Percentiles rank a stretch among this genome's conserved stretches.
These are phyloP conservation scores for Xerocomus minutiporus DNA, from an alignment of 1,284 basidiomycete genomes.

Conservation along the genomic window DNA sequence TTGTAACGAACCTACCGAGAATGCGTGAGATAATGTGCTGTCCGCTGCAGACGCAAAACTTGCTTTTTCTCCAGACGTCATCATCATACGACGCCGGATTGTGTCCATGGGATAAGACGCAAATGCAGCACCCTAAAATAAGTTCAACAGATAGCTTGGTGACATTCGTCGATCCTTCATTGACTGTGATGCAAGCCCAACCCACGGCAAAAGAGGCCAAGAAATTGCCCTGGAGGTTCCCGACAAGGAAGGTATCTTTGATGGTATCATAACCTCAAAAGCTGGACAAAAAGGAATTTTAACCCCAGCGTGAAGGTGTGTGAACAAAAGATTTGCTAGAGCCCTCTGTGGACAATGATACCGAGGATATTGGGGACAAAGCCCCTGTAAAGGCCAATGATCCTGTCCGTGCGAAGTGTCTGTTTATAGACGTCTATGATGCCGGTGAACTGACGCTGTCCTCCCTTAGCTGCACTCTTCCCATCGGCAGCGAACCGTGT, in stretches of 20 bases:
- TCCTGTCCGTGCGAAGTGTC: conserved; percentile 50
- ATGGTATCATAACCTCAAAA: conserved; percentile 52
- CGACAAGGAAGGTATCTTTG: conserved; percentile 51
- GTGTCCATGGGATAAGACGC: conserved; percentile 67
- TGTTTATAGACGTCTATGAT: conserved; percentile 48
- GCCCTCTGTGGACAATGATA: conserved; percentile 58
- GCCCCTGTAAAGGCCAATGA: conserved; percentile 55
- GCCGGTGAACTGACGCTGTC: conserved; percentile 43
- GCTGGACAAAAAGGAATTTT: conserved; percentile 18
- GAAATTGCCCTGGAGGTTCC: conserved; percentile 57
- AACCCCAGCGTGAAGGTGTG: neutral
- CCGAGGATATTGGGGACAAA: conserved; percentile 61
- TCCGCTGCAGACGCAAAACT: neutral
- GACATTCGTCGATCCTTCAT: conserved; percentile 2
- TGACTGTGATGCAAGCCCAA: conserved; percentile 50
- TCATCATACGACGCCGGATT: conserved; percentile 67
- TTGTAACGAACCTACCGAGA: conserved; percentile 36
- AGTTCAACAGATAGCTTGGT: neutral
- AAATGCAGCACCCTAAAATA: conserved; percentile 47
- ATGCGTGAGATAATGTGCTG: neutral
- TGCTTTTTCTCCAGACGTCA: conserved; percentile 60
- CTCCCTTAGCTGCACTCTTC: conserved; percentile 41
- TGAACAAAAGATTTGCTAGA: conserved; percentile 37
- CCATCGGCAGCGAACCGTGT: conserved; percentile 54
- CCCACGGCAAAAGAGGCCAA: conserved; percentile 59